phyloP scores from a whole-genome alignment of 768 basidiomycete species.

The Boletellus ananas region DNA sequence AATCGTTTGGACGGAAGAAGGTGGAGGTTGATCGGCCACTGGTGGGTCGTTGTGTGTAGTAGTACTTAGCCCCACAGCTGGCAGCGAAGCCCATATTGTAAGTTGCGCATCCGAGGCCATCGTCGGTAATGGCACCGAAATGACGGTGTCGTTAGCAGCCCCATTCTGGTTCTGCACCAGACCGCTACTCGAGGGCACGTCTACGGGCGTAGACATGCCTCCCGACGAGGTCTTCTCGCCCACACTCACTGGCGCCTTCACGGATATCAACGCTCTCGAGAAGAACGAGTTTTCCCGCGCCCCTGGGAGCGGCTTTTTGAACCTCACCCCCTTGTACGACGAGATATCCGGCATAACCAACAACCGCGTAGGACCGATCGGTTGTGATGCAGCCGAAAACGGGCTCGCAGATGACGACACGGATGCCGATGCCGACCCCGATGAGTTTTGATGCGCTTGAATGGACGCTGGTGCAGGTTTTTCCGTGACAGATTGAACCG shows the following conservation, averaged over 20 bases:
- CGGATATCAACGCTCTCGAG: constrained; percentile 18
- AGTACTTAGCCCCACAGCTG: background rate
- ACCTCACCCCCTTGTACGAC: constrained; percentile 19
- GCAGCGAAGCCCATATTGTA: background rate
- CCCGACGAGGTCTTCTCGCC: background rate
- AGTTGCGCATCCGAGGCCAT: background rate
- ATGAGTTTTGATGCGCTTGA: background rate
- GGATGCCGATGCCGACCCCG: background rate
- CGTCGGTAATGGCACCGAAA: background rate
- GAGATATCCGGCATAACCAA: constrained; percentile 25
- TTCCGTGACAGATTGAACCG: background rate
- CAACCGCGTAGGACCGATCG: background rate
- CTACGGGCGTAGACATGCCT: background rate
- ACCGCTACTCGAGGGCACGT: background rate
- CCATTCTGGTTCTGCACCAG: background rate
- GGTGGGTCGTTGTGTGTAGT: background rate
- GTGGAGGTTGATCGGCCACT: background rate
- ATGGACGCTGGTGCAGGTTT: background rate
- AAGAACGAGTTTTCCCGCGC: constrained; percentile 21
- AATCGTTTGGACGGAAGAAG: background rate
- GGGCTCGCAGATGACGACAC: background rate
- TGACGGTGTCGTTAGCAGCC: background rate
- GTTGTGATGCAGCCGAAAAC: background rate
- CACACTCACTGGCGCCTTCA: background rate
- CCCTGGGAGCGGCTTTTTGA: constrained; percentile 13